Evolutionary conservation across 176 grass and related monocot species (phyloP).

Genomic region (Aegilops bicornis): DNA sequence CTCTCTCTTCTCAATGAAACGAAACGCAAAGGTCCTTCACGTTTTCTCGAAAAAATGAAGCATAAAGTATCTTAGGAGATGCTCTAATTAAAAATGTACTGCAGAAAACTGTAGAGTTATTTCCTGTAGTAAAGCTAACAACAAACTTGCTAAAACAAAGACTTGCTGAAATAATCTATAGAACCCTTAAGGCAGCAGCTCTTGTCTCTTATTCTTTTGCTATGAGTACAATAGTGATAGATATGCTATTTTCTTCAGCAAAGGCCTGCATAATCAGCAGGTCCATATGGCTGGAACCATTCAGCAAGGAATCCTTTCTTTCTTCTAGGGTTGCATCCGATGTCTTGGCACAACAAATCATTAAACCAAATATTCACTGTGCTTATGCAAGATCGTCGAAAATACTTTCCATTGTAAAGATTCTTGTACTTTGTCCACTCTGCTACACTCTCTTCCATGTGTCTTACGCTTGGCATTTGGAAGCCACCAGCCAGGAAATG

Average conservation of each 20-base stretch:
- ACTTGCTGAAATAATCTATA: not conserved
- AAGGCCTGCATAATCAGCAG: constrained; percentile 64
- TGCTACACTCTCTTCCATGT: constrained; percentile 67
- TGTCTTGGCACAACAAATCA: constrained; percentile 75
- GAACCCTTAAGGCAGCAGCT: not conserved
- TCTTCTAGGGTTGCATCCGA: constrained; percentile 69
- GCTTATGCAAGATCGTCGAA: constrained; percentile 60
- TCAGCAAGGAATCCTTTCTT: constrained; percentile 72
- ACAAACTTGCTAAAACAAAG: not conserved
- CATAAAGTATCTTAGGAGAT: not conserved
- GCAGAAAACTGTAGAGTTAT: not conserved
- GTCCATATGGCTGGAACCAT: constrained; percentile 76
- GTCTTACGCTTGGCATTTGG: constrained; percentile 60
- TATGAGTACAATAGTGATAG: not conserved
- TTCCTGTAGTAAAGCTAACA: not conserved
- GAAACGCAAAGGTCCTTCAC: too few species aligned
- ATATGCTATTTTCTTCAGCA: constrained; percentile 18
- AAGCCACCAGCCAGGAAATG: constrained; percentile 63
- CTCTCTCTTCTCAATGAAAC: too few species aligned
- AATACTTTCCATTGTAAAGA: constrained; percentile 53
- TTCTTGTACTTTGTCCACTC: constrained; percentile 79
- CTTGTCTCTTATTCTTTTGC: constrained; percentile 2
- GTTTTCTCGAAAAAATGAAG: too few species aligned
- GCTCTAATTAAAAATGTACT: not conserved
- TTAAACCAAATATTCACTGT: constrained; percentile 78